These are phyloP conservation scores for Arthroderma sp. DNA, from an alignment of 2,329 filamentous ascomycete species.

Conservation along the genomic window DNA sequence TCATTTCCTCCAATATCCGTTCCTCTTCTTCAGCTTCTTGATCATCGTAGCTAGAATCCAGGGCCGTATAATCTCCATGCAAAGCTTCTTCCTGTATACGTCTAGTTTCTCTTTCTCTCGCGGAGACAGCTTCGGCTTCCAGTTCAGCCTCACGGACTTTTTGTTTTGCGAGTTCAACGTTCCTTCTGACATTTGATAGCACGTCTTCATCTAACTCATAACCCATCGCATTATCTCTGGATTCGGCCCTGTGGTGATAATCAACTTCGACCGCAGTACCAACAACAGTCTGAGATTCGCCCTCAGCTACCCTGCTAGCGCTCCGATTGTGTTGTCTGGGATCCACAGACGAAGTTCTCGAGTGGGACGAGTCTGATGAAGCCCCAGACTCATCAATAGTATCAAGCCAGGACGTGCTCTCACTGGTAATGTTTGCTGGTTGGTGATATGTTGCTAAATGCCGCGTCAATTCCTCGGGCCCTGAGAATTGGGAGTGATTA, in stretches of 20 bases:
- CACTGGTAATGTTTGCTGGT: conserved; percentile 18
- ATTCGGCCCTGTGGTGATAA: conserved; percentile 36
- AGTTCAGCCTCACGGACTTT: conserved; percentile 59
- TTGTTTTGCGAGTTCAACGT: conserved; percentile 64
- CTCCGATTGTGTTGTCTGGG: conserved; percentile 53
- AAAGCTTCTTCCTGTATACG: conserved; percentile 23
- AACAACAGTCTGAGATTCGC: conserved; percentile 84
- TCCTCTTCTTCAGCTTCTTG: conserved; percentile 62
- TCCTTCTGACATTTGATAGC: conserved; percentile 41
- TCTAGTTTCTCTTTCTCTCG: conserved; percentile 46
- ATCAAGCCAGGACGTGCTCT: conserved; percentile 85
- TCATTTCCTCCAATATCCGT: conserved; percentile 72
- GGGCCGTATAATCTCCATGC: conserved; percentile 12
- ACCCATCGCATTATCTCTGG: neutral
- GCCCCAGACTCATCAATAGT: conserved; percentile 82
- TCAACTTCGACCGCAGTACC: conserved; percentile 93
- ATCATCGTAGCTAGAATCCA: conserved; percentile 37
- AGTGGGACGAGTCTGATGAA: conserved; percentile 65
- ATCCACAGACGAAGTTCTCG: conserved; percentile 63
- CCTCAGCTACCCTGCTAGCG: conserved; percentile 61
- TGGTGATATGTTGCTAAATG: no score
- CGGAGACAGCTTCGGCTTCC: conserved; percentile 50
- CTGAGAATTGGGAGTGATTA: no score
- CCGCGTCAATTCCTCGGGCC: no score
- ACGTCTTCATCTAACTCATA: neutral